Percentiles rank a stretch among this genome's conserved stretches.
These are phyloP conservation scores for Sicyos baderoa DNA, from an alignment of 306 rosid species.

Conservation along the genomic window DNA sequence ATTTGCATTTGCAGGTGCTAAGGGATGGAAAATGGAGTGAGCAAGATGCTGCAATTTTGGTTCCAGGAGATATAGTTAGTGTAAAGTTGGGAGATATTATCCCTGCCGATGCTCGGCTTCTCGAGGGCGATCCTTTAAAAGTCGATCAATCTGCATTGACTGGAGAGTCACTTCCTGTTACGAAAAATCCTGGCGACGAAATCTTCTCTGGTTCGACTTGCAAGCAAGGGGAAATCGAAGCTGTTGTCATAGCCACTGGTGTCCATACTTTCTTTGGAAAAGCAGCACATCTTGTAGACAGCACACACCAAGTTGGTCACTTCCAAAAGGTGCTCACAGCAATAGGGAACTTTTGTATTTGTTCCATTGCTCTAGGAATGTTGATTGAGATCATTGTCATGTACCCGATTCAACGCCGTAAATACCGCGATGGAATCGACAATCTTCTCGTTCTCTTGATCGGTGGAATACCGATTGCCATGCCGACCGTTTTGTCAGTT, in stretches of 20 bases:
- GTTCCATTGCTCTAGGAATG: constrained; percentile 92
- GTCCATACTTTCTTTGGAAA: constrained; percentile 96
- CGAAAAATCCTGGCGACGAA: constrained; percentile 84
- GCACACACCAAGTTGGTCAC: constrained; percentile 94
- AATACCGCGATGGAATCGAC: constrained; percentile 81
- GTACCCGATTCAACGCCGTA: constrained; percentile 87
- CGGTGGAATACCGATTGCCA: constrained; percentile 97
- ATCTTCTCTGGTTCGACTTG: constrained; percentile 96
- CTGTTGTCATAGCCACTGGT: constrained; percentile 94
- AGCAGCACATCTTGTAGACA: constrained; percentile 97
- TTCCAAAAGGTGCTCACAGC: constrained; percentile 87
- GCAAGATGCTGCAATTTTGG: constrained; percentile 87
- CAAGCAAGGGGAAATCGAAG: constrained; percentile 95
- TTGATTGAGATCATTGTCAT: constrained; percentile 75
- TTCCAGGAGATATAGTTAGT: constrained; percentile 90
- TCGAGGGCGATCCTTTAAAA: constrained; percentile 90
- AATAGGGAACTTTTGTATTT: constrained; percentile 92
- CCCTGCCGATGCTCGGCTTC: constrained; percentile 99
- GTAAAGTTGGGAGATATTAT: constrained; percentile 83
- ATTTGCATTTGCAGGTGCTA: constrained; percentile 42
- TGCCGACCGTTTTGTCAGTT: constrained; percentile 59
- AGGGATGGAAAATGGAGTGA: constrained; percentile 89
- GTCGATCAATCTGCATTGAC: constrained; percentile 91
- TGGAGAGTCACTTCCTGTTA: constrained; percentile 92
- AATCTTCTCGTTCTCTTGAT: constrained; percentile 92